phyloP scores from a whole-genome alignment of 2,329 filamentous ascomycete species.

The Colletotrichum sp. region DNA sequence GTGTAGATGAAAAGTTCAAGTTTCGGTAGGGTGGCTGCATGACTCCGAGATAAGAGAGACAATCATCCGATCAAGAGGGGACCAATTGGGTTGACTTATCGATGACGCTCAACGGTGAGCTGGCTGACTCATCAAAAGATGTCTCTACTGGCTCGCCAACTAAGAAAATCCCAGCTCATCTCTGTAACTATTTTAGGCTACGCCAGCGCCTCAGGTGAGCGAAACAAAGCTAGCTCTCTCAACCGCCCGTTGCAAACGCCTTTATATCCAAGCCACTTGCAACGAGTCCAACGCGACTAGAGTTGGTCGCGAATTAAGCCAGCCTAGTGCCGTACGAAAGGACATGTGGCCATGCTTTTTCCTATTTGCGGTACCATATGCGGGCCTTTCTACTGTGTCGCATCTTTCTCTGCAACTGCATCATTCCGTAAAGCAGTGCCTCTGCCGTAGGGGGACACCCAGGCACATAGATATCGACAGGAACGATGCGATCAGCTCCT shows the following conservation, averaged over 20 bases:
- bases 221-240: not conserved
- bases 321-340: not conserved
- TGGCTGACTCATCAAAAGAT: not conserved
- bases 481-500: conserved; percentile 78
- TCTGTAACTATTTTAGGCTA: not conserved
- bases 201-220: not conserved
- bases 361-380: conserved; percentile 64
- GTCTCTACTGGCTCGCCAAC: not conserved
- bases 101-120: not conserved
- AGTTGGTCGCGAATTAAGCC: not conserved
- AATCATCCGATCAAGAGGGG: not conserved
- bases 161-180: not conserved
- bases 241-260: not conserved
- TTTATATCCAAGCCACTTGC: not conserved
- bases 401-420: conserved; percentile 81
- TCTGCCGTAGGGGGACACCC: conserved; percentile 70
- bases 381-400: conserved; percentile 59
- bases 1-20: not conserved
- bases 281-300: fast-evolving
- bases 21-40: not conserved
- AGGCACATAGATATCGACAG: conserved; percentile 81
- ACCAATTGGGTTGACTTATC: not conserved
- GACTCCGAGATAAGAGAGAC: not conserved
- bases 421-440: conserved; percentile 72
- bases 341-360: not conserved